Percentiles rank a stretch among this genome's conserved stretches.
These are phyloP conservation scores for Fusarium sublunatum DNA, from an alignment of 2,329 filamentous ascomycete genomes.

Conservation along the genomic window DNA sequence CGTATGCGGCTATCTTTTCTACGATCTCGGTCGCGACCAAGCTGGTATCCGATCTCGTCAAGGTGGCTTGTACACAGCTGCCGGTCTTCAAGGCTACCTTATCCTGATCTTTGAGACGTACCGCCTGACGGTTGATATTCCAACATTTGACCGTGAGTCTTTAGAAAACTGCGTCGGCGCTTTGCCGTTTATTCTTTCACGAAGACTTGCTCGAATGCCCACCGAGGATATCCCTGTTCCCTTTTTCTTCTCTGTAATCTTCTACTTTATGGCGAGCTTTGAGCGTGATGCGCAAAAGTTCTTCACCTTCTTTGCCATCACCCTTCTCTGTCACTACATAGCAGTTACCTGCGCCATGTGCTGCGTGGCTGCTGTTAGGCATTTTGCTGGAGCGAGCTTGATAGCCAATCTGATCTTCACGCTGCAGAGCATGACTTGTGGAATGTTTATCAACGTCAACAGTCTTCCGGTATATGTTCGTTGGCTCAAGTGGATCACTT, in stretches of 20 bases:
- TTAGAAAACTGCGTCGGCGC: slow-evolving; percentile 78
- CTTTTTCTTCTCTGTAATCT: slow-evolving; percentile 75
- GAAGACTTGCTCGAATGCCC: slow-evolving; percentile 74
- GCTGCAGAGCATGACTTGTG: slow-evolving; percentile 78
- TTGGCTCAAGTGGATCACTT: slow-evolving; percentile 78
- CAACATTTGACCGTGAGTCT: slow-evolving; percentile 79
- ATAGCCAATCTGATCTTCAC: slow-evolving; percentile 80
- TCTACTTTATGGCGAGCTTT: slow-evolving; percentile 84
- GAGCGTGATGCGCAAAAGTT: slow-evolving; percentile 72
- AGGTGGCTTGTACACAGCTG: slow-evolving; percentile 77
- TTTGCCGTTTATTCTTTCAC: slow-evolving; percentile 75
- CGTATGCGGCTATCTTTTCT: slow-evolving; percentile 79
- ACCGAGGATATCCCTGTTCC: slow-evolving; percentile 80
- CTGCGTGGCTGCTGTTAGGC: slow-evolving; percentile 72
- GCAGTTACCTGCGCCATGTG: slow-evolving; percentile 77
- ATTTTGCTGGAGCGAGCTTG: slow-evolving; percentile 77
- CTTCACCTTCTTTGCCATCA: slow-evolving; percentile 76
- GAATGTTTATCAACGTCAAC: slow-evolving; percentile 79
- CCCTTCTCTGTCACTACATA: slow-evolving; percentile 77
- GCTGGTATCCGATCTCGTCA: slow-evolving; percentile 79
- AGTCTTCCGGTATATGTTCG: slow-evolving; percentile 81
- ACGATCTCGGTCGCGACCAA: slow-evolving; percentile 71
- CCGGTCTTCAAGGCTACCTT: slow-evolving; percentile 79
- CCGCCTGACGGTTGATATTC: slow-evolving; percentile 78
- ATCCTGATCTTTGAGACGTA: slow-evolving; percentile 82